Conservation (phyloP, 352 stramenopile genomes). For the Pythium volutum region DNA sequence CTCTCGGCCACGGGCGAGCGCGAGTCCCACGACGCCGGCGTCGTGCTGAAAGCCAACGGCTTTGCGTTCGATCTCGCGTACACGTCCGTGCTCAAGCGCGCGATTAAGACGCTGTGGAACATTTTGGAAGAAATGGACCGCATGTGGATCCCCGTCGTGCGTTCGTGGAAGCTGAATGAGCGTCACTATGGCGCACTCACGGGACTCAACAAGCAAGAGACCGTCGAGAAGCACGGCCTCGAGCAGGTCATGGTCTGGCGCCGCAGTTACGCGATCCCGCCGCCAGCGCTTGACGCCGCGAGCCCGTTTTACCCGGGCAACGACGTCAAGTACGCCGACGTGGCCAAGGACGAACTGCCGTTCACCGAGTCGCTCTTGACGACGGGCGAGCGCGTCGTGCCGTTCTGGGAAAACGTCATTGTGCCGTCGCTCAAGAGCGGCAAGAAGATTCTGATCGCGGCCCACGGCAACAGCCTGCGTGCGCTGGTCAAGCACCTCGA, state of each 20-base stretch:
- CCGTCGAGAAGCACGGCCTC: conserved; percentile 97
- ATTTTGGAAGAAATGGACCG: conserved; percentile 95
- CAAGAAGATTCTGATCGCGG: conserved; percentile 96
- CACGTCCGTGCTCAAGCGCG: conserved; percentile 96
- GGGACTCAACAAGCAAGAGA: conserved; percentile 99
- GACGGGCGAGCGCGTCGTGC: conserved; percentile 94
- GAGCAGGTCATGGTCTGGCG: conserved; percentile 98
- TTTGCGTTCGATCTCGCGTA: conserved; percentile 95
- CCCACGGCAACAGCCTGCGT: conserved; percentile 97
- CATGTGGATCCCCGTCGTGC: conserved; percentile 97
- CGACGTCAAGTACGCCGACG: conserved; percentile 91
- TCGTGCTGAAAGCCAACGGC: conserved; percentile 91
- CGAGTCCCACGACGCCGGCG: conserved; percentile 94
- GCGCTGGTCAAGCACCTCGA: conserved; percentile 99
- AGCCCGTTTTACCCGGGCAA: conserved; percentile 90
- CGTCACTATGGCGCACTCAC: conserved; percentile 98
- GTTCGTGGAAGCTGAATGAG: conserved; percentile 97
- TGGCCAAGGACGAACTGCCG: conserved; percentile 87
- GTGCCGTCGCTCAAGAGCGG: conserved; percentile 91
- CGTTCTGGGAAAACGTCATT: conserved; percentile 95
- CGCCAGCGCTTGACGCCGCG: conserved; percentile 86
- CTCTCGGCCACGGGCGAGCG: conserved; percentile 86
- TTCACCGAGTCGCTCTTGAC: conserved; percentile 92
- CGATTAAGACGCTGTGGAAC: conserved; percentile 97
- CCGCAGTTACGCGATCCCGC: conserved; percentile 96